Evolutionary conservation across 169 alveolate genomes (phyloP), one percentile per base, ranked within the genome.

Genomic region (Plasmodium vivax): DNA sequence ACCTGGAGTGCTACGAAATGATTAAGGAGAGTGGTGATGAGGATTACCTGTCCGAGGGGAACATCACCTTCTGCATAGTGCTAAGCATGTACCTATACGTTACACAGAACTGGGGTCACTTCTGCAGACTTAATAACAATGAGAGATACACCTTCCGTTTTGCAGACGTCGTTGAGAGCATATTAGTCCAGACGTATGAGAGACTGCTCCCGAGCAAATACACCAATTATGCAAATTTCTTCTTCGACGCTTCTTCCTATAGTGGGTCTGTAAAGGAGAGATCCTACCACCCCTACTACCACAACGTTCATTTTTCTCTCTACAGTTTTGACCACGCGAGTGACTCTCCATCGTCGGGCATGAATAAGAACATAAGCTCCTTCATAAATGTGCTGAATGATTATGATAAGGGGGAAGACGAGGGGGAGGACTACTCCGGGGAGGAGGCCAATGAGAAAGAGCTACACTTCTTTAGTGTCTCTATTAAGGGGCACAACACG

Each of bases 171-270:
- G 82, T 87, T 6, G 93, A 87, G 34, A 75, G 34, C 23, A 0
- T 87, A 2, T 8, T 87, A 0, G 19, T 87, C 23, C 87, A 87
- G 47, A 87, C 81, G 1, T 58, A 87, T 19, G 87, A 87, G 6
- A 75, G 32, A 5, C 5, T 87, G 9, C 14, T 75, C 36, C 93
- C 93, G 9, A 87, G 19, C 38, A 87, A 23, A 19, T 47, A 77
- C 19, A 77, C 41, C 0, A 45, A 87, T 27, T 87, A 87, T 32
- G 34, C 93, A 16, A 87, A 87, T 9, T 87, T 87, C n/a, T 87
- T 87, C n/a, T 87, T 87, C 19, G 93, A 87, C n/a, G 68, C 93
- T n/a, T 87, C 77, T 9, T 68, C 93, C 0, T 87, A 87, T 47
- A 87, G 93, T 87, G 85, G 80, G 2, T 54, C 93, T 2, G 0